Conservation (phyloP, 768 basidiomycete genomes). For the Boletus vermiculosoides region DNA sequence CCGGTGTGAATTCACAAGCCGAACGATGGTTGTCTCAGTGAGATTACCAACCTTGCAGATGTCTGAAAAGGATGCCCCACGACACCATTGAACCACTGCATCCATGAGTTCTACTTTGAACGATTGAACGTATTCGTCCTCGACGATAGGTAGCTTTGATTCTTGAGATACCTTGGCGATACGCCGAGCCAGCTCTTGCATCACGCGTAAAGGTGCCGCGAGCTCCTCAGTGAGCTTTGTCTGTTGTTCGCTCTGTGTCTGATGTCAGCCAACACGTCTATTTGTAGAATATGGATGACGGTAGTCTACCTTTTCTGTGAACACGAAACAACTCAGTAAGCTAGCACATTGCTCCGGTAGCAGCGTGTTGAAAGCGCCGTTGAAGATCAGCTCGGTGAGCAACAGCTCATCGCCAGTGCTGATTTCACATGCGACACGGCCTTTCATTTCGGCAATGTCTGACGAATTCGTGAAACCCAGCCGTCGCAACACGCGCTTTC, state of each 20-base stretch:
- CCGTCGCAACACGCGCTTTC: conserved; percentile 91
- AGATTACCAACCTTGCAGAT: conserved; percentile 79
- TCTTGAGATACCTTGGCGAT: conserved; percentile 98
- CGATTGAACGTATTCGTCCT: conserved; percentile 92
- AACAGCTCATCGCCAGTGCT: conserved; percentile 95
- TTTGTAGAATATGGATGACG: background rate
- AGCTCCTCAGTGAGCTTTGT: conserved; percentile 92
- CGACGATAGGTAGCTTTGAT: conserved; percentile 82
- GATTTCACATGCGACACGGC: conserved; percentile 97
- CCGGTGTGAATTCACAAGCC: background rate
- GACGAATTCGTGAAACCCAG: conserved; percentile 84
- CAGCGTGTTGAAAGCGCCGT: conserved; percentile 90
- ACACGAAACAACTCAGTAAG: conserved; percentile 96
- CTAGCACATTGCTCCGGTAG: conserved; percentile 91
- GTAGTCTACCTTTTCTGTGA: conserved; percentile 81
- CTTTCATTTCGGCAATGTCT: conserved; percentile 98
- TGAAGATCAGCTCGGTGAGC: conserved; percentile 95
- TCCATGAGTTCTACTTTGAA: conserved; percentile 99
- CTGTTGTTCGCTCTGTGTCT: conserved; percentile 71
- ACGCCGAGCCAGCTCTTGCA: conserved; percentile 93
- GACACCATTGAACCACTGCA: conserved; percentile 95
- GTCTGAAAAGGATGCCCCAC: conserved; percentile 94
- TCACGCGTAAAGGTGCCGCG: conserved; percentile 84
- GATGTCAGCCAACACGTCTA: background rate
- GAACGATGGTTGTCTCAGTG: background rate